These are phyloP conservation scores for Stromatinia cepivora DNA, from an alignment of 2,329 filamentous ascomycete species.

Conservation along the genomic window DNA sequence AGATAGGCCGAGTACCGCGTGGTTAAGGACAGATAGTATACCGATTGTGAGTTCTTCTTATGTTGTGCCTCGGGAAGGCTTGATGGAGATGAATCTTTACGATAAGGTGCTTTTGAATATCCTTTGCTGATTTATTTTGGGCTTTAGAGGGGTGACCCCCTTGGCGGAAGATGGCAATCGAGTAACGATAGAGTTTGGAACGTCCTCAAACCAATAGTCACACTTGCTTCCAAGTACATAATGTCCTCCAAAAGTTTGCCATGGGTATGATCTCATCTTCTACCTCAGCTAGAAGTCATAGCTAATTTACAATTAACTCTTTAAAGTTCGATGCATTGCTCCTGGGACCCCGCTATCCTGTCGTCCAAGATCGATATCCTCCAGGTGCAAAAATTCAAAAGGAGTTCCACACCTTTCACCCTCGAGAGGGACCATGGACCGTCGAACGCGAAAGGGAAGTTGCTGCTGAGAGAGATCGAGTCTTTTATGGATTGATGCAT, in stretches of 20 bases:
- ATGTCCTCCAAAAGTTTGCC: constrained; percentile 5
- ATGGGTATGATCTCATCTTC: not conserved
- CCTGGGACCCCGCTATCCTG: not conserved
- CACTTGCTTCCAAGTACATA: not conserved
- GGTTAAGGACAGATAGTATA: constrained; percentile 4
- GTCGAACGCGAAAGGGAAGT: not conserved
- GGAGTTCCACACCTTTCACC: not conserved
- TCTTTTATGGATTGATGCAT: not conserved
- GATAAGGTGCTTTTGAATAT: not conserved
- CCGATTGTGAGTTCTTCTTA: not conserved
- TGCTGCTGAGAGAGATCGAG: not conserved
- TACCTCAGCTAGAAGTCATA: not conserved
- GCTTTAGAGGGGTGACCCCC: not conserved
- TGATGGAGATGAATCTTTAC: too few relatives aligned
- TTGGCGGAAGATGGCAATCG: constrained; percentile 13
- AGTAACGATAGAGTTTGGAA: constrained; percentile 15
- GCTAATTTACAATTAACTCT: not conserved
- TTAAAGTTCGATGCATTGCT: constrained; percentile 1
- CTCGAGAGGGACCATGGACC: constrained; percentile 3
- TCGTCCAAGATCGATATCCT: not conserved
- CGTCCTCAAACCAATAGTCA: not conserved
- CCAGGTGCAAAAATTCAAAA: not conserved
- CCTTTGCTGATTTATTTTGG: not conserved
- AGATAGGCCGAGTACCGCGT: constrained; percentile 7
- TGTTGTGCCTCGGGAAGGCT: not conserved